phyloP scores from a whole-genome alignment of 169 alveolate species.

The Eimeria sp. region DNA sequence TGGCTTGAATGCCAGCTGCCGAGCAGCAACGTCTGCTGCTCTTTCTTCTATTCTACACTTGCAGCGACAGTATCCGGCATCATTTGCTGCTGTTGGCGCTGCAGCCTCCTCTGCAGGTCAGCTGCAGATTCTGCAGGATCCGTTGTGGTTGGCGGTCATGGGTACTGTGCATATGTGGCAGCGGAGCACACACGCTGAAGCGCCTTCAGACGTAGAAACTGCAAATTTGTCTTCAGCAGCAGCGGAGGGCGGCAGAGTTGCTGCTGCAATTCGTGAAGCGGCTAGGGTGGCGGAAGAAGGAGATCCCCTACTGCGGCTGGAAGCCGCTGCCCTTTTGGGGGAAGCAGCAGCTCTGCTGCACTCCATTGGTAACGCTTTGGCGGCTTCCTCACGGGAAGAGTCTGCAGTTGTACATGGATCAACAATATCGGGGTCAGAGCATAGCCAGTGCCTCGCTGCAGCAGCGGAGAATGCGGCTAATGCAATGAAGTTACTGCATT shows the following conservation, averaged over 20 bases:
- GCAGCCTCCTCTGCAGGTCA: neutral
- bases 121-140: constrained; percentile 52
- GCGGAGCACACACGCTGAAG: neutral
- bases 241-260: neutral
- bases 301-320: constrained; percentile 24
- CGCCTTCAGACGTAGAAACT: neutral
- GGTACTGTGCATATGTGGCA: constrained; percentile 1
- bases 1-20: neutral
- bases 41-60: neutral
- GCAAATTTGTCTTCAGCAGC: neutral
- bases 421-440: neutral
- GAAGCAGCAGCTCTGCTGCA: constrained; percentile 73
- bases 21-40: neutral
- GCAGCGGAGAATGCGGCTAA: constrained; percentile 35
- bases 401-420: neutral
- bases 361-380: neutral
- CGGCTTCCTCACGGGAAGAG: neutral
- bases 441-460: neutral
- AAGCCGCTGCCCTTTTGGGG: constrained; percentile 19
- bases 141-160: constrained; percentile 29
- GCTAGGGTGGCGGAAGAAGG: neutral
- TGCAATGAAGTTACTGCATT: constrained; percentile 20
- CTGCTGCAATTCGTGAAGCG: constrained; percentile 9
- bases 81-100: constrained; percentile 16
- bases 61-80: constrained; percentile 14